Evolutionary conservation across 441 rosid species (phyloP), one percentile per base, ranked within the genome.

Genomic region (Cnidoscolus chayamansa): DNA sequence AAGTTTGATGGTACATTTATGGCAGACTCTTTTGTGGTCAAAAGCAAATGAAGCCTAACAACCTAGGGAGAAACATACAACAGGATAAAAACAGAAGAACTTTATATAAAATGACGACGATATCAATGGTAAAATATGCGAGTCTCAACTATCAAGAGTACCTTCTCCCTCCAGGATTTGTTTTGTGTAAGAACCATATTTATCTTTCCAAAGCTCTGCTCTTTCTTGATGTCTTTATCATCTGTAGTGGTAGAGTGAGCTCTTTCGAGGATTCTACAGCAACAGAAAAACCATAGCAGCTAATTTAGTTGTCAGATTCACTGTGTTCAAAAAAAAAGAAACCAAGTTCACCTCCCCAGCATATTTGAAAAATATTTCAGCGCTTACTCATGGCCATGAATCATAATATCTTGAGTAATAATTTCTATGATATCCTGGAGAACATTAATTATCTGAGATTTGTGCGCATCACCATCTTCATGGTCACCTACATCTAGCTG

Each of bases 351-450:
- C 65, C 56, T 30, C 54, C 4, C 1, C 47, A 65, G 19, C 25
- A 60, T 74, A 61, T 72, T 59, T 25, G 45, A 37, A 35, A 35
- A 57, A 70, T 71, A 16, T 75, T 71, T 57, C 72, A 72, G 74
- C 67, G 86, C 98, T 92, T 87, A 96, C 99, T 71, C 87, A 31
- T 76, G 81, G 40, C 97, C 97, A 49, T 86, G 80, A 68, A 63
- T 55, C 98, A 93, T 93, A 64, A 93, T 76, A 84, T 96, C 94
- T 72, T 90, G 84, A 15, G 68, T 83, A 68, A 93, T 86, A 74
- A 96, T 88, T 82, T 96, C 99, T 74, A 93, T 82, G 76, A 93
- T 92, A 77, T 94, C 97, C 77, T 96, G 99, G 48, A 96, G 97
- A 79, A 88, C 78, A 85, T 92, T 90, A 80, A 92, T 81, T 81